Conservation (phyloP, 352 stramenopile species). For the Pythium utonaiense region DNA sequence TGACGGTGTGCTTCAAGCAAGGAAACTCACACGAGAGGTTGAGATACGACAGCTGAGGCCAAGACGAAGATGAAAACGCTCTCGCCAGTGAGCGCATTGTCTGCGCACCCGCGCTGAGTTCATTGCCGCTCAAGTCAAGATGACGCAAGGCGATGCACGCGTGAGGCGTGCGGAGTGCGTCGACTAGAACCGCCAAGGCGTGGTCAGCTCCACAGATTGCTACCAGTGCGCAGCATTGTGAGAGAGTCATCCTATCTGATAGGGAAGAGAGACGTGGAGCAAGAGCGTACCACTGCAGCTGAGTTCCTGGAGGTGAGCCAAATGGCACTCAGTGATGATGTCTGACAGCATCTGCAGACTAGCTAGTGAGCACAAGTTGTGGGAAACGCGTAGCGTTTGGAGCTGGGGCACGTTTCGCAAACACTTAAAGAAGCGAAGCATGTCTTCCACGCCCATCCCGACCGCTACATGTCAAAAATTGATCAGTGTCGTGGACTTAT, state of each 20-base stretch:
- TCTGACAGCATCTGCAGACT: constrained; percentile 32
- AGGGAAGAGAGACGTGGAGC: neutral
- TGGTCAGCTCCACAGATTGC: constrained; percentile 12
- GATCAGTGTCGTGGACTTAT: neutral
- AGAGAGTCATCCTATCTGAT: neutral
- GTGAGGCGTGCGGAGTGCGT: neutral
- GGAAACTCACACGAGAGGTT: constrained; percentile 26
- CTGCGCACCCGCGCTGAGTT: constrained; percentile 6
- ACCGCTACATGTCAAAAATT: constrained; percentile 19
- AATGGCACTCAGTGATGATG: constrained; percentile 17
- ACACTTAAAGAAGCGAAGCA: constrained; percentile 47
- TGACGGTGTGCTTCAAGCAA: neutral
- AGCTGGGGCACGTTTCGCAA: constrained; percentile 32
- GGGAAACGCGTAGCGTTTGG: constrained; percentile 30
- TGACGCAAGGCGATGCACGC: neutral
- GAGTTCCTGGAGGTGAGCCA: constrained; percentile 25
- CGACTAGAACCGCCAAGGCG: constrained; percentile 4
- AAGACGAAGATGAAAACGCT: neutral
- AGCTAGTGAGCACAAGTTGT: constrained; percentile 39
- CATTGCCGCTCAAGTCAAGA: constrained; percentile 26
- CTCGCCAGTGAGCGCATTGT: constrained; percentile 3
- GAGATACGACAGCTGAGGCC: constrained; percentile 16
- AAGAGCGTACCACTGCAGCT: constrained; percentile 31
- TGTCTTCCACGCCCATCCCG: constrained; percentile 51
- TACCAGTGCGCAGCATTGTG: neutral